Evolutionary conservation across 495 filamentous ascomycete genomes (phyloP).

Genomic region (Tuber indicum): DNA sequence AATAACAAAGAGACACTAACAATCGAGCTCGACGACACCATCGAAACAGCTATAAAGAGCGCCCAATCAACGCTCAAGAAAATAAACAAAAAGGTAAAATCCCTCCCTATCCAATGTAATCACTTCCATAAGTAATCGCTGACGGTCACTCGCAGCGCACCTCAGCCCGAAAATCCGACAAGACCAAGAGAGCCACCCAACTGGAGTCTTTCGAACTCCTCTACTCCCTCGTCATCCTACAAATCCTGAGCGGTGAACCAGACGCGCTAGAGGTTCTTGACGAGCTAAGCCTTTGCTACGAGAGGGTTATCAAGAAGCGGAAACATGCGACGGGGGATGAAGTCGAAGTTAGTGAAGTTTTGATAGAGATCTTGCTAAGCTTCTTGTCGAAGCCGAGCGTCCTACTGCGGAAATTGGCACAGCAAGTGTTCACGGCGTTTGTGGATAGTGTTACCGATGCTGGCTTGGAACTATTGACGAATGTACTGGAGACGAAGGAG

Average conservation of each 20-base stretch:
- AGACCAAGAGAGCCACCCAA: slow-evolving; percentile 29
- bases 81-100: slow-evolving; percentile 55
- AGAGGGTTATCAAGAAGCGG: slow-evolving; percentile 47
- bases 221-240: slow-evolving; percentile 76
- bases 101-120: neutral
- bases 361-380: slow-evolving; percentile 81
- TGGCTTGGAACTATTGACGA: slow-evolving; percentile 64
- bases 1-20: slow-evolving; percentile 49
- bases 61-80: slow-evolving; percentile 63
- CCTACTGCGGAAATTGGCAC: slow-evolving; percentile 75
- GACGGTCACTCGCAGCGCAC: neutral
- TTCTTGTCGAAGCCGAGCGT: slow-evolving; percentile 80
- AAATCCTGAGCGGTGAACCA: slow-evolving; percentile 80
- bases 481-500: slow-evolving; percentile 72
- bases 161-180: slow-evolving; percentile 7
- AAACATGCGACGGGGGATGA: slow-evolving; percentile 43
- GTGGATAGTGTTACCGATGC: slow-evolving; percentile 61
- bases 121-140: neutral
- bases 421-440: slow-evolving; percentile 79
- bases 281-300: slow-evolving; percentile 65
- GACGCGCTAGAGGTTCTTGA: slow-evolving; percentile 71
- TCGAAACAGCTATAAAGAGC: slow-evolving; percentile 53
- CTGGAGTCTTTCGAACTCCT: slow-evolving; percentile 65
- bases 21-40: slow-evolving; percentile 57
- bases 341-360: slow-evolving; percentile 59